Base-by-base conservation (phyloP, 352 stramenopile species). In the Phytophthora brassicae region DNA sequence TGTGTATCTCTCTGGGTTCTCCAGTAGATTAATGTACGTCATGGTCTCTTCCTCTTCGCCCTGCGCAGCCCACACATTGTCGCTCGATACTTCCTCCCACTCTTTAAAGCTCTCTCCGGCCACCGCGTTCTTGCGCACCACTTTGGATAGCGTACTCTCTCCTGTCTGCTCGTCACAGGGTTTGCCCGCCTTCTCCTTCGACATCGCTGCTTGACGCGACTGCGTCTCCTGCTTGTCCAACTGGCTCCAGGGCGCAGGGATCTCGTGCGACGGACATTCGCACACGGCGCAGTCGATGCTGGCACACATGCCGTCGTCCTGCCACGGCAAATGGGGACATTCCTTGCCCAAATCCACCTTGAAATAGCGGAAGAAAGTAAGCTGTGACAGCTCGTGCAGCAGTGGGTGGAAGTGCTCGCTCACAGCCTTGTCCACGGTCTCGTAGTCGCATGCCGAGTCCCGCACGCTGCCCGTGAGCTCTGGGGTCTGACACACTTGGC, bases 1-100 rank as follows among this genome's bases (percentile, higher is more conserved):
- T 14, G 97, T 99, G 85, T 98, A 99, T n/a, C 90, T 81, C 79
- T 99, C 97, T 0, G 96, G 96, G 80, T 99, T 99, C 57, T 97
- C 78, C 13, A 97, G 71, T 28, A 99, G 69, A 72, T 99, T 98
- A 58, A 99, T 90, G 74, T 98, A 98, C 46, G 81, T 66, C 77
- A 91, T 92, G 39, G 66, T 74, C 38, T 92, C 78, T 33, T 89
- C 81, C 23, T 49, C 70, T 19, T 81, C 80, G 6, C 65, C 70
- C 42, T 86, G 81, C 39, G 80, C 74, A 33, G 71, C 79, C 77
- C 75, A 88, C 35, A 92, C 77, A 53, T 92, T 76, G 56, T 45
- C 44, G 54, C 48, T 86, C 8, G 72, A 70, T 14, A 74, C 59
- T 39, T 96, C 87, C 42, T 81, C 73, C 87, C 86, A 95, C 31